Conservation (phyloP, 352 stramenopile species). For the Globisporangium recalcitrans region DNA sequence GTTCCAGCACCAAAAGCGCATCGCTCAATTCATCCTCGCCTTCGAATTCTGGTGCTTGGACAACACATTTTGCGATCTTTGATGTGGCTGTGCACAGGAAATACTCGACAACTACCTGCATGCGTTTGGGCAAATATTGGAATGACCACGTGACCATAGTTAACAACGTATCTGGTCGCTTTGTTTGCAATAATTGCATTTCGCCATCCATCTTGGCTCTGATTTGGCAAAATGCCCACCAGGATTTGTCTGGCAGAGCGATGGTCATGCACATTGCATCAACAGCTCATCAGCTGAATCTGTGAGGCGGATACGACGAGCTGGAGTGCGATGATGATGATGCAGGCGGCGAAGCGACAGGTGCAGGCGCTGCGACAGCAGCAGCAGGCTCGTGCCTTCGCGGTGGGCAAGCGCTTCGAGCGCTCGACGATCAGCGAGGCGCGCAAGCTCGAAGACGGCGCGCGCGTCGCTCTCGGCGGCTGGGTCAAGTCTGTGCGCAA, state of each 20-base stretch:
- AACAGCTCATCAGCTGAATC: not conserved
- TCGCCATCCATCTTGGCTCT: not conserved
- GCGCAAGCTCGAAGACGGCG: slow-evolving; percentile 29
- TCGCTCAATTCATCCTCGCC: not conserved
- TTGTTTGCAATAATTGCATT: not conserved
- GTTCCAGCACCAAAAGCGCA: too few species aligned
- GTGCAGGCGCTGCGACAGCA: not conserved
- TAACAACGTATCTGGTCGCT: not conserved
- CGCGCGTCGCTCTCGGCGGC: slow-evolving; percentile 56
- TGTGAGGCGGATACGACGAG: not conserved
- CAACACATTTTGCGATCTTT: not conserved
- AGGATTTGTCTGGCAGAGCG: slow-evolving; percentile 8
- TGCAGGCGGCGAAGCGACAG: not conserved
- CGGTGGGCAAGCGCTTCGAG: slow-evolving; percentile 5
- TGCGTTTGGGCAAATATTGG: not conserved
- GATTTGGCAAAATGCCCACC: not conserved
- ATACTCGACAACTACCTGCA: not conserved
- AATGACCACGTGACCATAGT: too few species aligned
- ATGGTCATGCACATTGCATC: slow-evolving; percentile 5
- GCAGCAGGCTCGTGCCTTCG: not conserved
- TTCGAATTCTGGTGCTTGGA: not conserved
- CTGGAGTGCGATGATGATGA: not conserved
- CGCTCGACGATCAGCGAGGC: slow-evolving; percentile 45
- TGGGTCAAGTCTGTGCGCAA: slow-evolving; percentile 96
- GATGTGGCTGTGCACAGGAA: not conserved